Percentiles rank a stretch among this genome's conserved stretches.
Conservation (phyloP, 2,329 filamentous ascomycete species). For the Monosporascus sp. region DNA sequence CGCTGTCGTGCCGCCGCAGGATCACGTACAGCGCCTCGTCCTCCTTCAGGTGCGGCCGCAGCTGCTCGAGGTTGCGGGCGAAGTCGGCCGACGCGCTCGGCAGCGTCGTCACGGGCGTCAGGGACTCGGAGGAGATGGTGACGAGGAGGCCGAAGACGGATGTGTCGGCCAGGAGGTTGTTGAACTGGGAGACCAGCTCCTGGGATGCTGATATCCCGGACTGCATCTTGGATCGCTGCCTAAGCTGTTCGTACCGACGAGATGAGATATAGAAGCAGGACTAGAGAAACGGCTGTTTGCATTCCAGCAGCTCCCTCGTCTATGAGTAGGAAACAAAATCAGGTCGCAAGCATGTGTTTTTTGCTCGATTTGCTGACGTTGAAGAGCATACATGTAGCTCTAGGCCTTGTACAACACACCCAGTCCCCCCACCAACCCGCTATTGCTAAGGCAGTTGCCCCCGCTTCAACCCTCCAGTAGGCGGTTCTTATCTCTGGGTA, state of each 20-base stretch:
- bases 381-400: too few species aligned
- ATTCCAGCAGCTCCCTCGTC: too few species aligned
- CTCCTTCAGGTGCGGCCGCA: constrained; percentile 59
- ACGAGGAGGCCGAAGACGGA: constrained; percentile 66
- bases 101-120: constrained; percentile 57
- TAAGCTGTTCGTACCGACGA: not conserved
- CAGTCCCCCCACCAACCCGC: too few species aligned
- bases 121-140: constrained; percentile 64
- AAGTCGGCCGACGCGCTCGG: constrained; percentile 53
- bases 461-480: too few species aligned
- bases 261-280: not conserved
- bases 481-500: too few species aligned
- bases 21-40: constrained; percentile 70
- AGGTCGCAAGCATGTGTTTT: too few species aligned
- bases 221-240: constrained; percentile 53
- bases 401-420: too few species aligned
- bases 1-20: constrained; percentile 59
- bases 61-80: constrained; percentile 55
- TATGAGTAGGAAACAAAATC: too few species aligned
- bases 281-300: too few species aligned
- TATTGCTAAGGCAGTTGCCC: too few species aligned
- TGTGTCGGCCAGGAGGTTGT: constrained; percentile 57
- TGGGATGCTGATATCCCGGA: constrained; percentile 78
- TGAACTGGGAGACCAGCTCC: constrained; percentile 73
- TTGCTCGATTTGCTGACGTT: too few species aligned